Evolutionary conservation across 1,284 basidiomycete genomes (phyloP).

Genomic region (Marasmius fiardii): DNA sequence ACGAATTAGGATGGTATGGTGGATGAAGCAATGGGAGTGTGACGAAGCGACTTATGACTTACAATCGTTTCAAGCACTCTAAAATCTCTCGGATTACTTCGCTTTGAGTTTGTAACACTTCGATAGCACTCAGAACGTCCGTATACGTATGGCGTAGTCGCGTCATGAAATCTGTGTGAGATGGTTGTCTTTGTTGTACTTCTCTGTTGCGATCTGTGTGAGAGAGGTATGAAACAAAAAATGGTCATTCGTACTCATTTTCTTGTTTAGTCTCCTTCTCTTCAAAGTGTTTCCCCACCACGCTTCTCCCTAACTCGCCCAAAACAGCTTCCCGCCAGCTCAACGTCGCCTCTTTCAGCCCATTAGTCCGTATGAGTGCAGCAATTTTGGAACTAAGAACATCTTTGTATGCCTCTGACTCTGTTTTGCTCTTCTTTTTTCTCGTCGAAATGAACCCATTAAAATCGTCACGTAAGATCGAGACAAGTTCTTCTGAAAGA

Average conservation of each 20-base stretch:
- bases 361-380: conserved; percentile 74
- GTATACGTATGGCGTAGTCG: conserved; percentile 64
- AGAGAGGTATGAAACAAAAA: not conserved
- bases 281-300: not conserved
- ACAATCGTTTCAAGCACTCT: conserved; percentile 32
- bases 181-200: conserved; percentile 32
- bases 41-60: conserved; percentile 2
- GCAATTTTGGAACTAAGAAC: conserved; percentile 69
- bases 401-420: conserved; percentile 46
- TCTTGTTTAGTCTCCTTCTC: too few relatives aligned
- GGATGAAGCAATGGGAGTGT: not conserved
- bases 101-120: conserved; percentile 69
- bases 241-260: too few relatives aligned
- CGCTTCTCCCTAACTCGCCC: conserved; percentile 43
- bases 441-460: conserved; percentile 39
- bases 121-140: conserved; percentile 67
- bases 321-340: conserved; percentile 81
- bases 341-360: conserved; percentile 63
- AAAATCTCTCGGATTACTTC: conserved; percentile 61
- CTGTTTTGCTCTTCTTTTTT: conserved; percentile 17
- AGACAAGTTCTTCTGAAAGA: conserved; percentile 76
- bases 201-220: too few relatives aligned
- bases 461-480: conserved; percentile 68
- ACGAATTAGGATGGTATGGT: conserved; percentile 1
- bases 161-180: conserved; percentile 66